phyloP scores from a whole-genome alignment of 148 eudicot species.

The Silene uniflora region DNA sequence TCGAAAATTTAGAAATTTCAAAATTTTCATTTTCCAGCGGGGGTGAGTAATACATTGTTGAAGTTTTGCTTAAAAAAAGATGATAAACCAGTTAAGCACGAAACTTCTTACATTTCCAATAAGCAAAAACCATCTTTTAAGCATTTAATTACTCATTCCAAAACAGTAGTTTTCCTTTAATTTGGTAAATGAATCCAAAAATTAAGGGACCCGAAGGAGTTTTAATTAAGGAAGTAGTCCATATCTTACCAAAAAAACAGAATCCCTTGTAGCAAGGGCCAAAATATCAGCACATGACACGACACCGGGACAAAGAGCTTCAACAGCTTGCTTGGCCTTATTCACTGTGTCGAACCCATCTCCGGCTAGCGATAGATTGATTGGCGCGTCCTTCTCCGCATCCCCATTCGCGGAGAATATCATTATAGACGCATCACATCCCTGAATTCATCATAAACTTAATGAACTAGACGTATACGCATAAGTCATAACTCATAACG shows the following conservation, averaged over 20 bases:
- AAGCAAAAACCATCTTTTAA: neutral
- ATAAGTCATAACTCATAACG: too few species aligned
- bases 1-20: too few species aligned
- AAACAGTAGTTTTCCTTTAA: neutral
- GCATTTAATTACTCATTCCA: neutral
- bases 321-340: conserved; percentile 73
- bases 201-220: neutral
- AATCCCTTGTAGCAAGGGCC: conserved; percentile 70
- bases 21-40: too few species aligned
- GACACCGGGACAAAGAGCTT: conserved; percentile 63
- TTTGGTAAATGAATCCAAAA: too few species aligned
- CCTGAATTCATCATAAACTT: conserved; percentile 38
- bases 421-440: conserved; percentile 79
- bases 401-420: conserved; percentile 55
- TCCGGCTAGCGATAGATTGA: conserved; percentile 62
- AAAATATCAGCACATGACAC: conserved; percentile 89
- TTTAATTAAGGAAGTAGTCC: neutral
- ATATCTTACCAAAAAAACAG: conserved; percentile 49
- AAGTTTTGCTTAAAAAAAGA: neutral
- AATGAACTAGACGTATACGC: neutral
- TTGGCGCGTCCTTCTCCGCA: conserved; percentile 68
- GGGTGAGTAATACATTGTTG: neutral
- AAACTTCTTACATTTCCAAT: neutral
- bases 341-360: conserved; percentile 78
- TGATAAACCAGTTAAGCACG: neutral